Base-by-base conservation (phyloP, 2,329 filamentous ascomycete genomes). In the Claviceps sp. region DNA sequence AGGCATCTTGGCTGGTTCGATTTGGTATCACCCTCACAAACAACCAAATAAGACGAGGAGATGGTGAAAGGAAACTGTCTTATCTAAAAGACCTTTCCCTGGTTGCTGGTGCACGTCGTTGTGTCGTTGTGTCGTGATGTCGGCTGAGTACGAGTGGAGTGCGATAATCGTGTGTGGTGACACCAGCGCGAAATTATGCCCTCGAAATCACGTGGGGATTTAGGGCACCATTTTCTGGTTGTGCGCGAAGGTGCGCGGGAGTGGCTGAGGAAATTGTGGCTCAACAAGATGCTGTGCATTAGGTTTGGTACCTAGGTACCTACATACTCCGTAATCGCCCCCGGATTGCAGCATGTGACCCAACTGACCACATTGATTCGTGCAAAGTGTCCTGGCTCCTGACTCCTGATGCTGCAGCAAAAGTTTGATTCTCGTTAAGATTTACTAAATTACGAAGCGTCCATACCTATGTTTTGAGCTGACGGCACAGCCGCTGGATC, bases 1-100 rank as follows among this genome's bases (percentile, higher is more conserved):
- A 85, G 85, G 81, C 87, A 93, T 93, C 73, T 81, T 89, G 84
- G 75, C 74, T 74, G 70, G 65, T 65, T 60, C 72, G 43, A 48
- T 65, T 64, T 64, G 61, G 66, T 67, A 68, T 66, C 67, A 64
- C 66, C 67, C 70, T 71, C 71, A 72, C 69, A 68, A 70, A 65
- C 66, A 68, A 72, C 67, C 69, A 64, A 67, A 61, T 66, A 64
- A 66, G 62, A 65, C 62, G 67, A 65, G 64, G 64, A 49, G 47
- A 69, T 62, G 64, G 64, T 66, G 57, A 61, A 62, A 62, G 62
- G 62, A 63, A 64, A 67, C 64, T 66, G 68, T 71, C 70, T 71
- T 70, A 67, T 63, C 65, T 62, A 68, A 70, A 70, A 72, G 70
- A 69, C 70, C 66, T 66, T 70, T 68, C 62, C 65, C 67, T 67